These are phyloP conservation scores for Coriaria nepalensis DNA, from an alignment of 306 rosid species.

Conservation along the genomic window DNA sequence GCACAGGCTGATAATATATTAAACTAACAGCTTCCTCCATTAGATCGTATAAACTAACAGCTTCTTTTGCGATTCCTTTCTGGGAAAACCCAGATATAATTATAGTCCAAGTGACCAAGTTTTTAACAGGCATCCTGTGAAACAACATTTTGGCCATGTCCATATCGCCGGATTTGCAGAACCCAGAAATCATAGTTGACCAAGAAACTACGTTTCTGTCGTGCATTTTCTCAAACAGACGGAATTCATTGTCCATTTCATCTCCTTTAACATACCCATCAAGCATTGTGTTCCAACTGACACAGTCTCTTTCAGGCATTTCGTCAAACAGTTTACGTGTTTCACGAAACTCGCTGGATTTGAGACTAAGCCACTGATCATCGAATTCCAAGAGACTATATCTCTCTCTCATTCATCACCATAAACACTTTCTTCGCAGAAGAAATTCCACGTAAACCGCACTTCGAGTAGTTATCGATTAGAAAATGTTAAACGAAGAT, in stretches of 20 bases:
- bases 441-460: constrained; percentile 38
- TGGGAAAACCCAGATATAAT: constrained; percentile 74
- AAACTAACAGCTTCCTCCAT: constrained; percentile 57
- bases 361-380: constrained; percentile 46
- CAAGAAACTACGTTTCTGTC: constrained; percentile 62
- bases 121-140: constrained; percentile 53
- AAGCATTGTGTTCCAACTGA: constrained; percentile 79
- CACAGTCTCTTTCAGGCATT: constrained; percentile 61
- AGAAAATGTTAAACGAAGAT: constrained; percentile 61
- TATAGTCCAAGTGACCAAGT: constrained; percentile 65
- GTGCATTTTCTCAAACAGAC: constrained; percentile 57
- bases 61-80: constrained; percentile 48
- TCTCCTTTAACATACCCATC: constrained; percentile 57
- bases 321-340: constrained; percentile 50
- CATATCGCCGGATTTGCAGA: constrained; percentile 50
- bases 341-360: constrained; percentile 26
- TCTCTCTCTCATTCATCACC: constrained; percentile 41
- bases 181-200: constrained; percentile 64
- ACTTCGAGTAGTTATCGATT: constrained; percentile 44
- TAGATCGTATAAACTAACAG: constrained; percentile 33
- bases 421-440: constrained; percentile 40
- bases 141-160: constrained; percentile 68
- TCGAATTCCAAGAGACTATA: constrained; percentile 53
- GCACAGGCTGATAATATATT: constrained; percentile 66
- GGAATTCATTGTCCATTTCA: constrained; percentile 45